Base-by-base conservation (phyloP, 169 alveolate genomes). In the Condylostoma magnum region DNA sequence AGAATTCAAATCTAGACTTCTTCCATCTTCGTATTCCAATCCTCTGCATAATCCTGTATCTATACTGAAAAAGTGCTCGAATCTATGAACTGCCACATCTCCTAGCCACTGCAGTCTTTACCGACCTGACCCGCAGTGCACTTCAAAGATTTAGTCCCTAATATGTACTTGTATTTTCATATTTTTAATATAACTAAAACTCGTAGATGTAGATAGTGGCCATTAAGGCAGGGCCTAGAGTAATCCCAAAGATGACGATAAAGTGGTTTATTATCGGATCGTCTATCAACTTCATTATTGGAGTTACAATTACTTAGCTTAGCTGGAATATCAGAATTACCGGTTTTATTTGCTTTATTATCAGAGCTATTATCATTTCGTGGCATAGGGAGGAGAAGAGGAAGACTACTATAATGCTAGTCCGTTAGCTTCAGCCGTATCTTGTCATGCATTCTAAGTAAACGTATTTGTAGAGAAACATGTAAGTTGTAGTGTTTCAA, bases 401-500 rank as follows among this genome's bases (percentile, higher is more conserved):
- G 52, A 86, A 83, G 3, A 93, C 86, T 30, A 79, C 38, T 2
- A 84, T 10, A 22, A 79, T 51, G 1, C 92, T 88, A 41, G 77
- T 48, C 2, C 60, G 48, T 33, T 73, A 76, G 20, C 87, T 79
- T 22, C 69, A 18, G 43, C 60, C 69, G 25, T 63, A 52, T 25
- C 76, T 27, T 12, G 20, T 48, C 31, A 68, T 22, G 31, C 69
- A 74, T 66, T 84, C 91, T 74, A 85, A 69, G 70, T 90, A 90
- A 37, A 84, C 86, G 60, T 90, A 94, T 37, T 90, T 71, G 36
- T 80, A 69, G 20, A 90, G 69, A 56, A 84, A 90, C n/a, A 74
- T 70, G 60, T 90, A 91, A 3, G 87, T 94, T 6, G 87, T 79
- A 34, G 81, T 60, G 58, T 90, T 90, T 93, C 95, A 90, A 60